Percentiles rank a stretch among this genome's conserved stretches.
Evolutionary conservation across 208 protist species (phyloP).

Genomic region (Zelonia costaricensis): DNA sequence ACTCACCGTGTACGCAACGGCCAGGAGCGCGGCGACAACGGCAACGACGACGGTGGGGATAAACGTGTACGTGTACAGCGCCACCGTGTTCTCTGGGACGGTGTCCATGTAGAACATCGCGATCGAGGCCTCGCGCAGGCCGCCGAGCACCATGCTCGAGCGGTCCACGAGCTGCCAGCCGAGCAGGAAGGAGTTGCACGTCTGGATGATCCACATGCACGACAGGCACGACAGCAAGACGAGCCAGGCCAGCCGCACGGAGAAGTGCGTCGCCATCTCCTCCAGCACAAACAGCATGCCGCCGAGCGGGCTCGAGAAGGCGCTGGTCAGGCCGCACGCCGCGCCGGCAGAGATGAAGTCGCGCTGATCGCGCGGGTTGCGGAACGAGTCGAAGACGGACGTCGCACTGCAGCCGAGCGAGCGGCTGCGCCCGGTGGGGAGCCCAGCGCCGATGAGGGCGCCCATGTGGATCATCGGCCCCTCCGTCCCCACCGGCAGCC

Average conservation of each 20-base stretch:
- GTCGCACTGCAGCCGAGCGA: conserved; percentile 55
- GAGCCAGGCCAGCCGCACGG: conserved; percentile 72
- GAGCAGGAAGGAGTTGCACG: conserved; percentile 61
- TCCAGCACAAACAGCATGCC: conserved; percentile 93
- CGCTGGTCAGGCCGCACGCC: conserved; percentile 89
- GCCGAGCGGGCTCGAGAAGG: conserved; percentile 91
- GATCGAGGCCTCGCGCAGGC: conserved; percentile 45
- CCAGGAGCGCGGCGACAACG: conserved; percentile 52
- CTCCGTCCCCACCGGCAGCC: conserved; percentile 87
- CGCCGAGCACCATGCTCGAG: conserved; percentile 15
- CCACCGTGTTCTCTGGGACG: conserved; percentile 37
- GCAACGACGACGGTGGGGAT: conserved; percentile 65
- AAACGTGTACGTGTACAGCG: conserved; percentile 65
- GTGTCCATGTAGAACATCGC: conserved; percentile 68
- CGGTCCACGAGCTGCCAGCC: conserved; percentile 41
- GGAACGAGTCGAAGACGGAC: conserved; percentile 58
- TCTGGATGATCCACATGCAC: conserved; percentile 72
- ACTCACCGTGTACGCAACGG: conserved; percentile 68
- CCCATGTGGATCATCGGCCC: conserved; percentile 95
- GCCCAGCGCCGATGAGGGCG: conserved; percentile 79
- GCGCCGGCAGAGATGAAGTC: conserved; percentile 90
- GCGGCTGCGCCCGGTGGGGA: conserved; percentile 75
- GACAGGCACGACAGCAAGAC: conserved; percentile 85
- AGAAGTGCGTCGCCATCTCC: conserved; percentile 87
- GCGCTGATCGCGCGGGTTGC: conserved; percentile 78